Conservation (phyloP, 2,329 filamentous ascomycete species). For the Trichoderma sp. region DNA sequence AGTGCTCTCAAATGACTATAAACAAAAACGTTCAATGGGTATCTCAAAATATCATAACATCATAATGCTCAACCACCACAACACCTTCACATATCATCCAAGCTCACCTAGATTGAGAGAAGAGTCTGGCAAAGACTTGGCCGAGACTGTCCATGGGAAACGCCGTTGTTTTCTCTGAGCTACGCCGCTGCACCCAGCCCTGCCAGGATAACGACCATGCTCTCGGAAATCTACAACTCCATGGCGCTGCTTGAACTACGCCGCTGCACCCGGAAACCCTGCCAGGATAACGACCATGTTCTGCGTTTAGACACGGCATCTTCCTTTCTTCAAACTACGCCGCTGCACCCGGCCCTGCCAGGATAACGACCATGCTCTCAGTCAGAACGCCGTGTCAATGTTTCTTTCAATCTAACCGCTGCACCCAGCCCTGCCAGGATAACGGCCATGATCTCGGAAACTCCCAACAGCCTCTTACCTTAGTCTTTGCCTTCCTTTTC, state of each 20-base stretch:
- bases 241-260: neutral
- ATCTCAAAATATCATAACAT: neutral
- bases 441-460: constrained; percentile 1
- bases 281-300: constrained; percentile 18
- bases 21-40: neutral
- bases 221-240: neutral
- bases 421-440: constrained; percentile 18
- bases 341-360: constrained; percentile 15
- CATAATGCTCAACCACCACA: neutral
- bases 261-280: constrained; percentile 17
- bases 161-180: neutral
- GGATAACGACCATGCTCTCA: constrained; percentile 18
- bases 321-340: neutral
- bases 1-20: neutral
- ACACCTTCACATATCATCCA: neutral
- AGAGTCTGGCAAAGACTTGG: neutral
- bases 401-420: constrained; percentile 6
- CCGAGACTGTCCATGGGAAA: neutral
- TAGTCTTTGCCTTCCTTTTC: neutral
- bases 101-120: no score
- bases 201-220: constrained; percentile 20
- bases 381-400: neutral
- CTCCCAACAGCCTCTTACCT: neutral
- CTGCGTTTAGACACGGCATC: neutral
- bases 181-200: constrained; percentile 14